These are phyloP conservation scores for Podosphaera xanthii DNA, from an alignment of 2,329 filamentous ascomycete species.

Conservation along the genomic window DNA sequence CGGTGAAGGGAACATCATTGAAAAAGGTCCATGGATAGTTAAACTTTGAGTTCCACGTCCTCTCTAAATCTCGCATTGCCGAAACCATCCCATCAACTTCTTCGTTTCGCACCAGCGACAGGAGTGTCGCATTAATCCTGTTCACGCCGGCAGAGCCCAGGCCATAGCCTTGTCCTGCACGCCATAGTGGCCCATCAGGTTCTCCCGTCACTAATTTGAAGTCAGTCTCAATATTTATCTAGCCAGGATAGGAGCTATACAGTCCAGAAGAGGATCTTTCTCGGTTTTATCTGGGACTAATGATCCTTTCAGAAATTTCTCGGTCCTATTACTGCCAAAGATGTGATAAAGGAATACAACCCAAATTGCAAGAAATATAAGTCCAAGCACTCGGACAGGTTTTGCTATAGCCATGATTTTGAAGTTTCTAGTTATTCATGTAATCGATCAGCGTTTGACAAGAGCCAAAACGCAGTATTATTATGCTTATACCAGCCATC, in stretches of 20 bases:
- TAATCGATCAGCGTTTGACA: too few relatives aligned
- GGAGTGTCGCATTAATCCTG: conserved; percentile 79
- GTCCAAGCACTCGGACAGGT: conserved; percentile 58
- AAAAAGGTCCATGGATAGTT: conserved; percentile 99
- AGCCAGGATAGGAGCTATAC: conserved; percentile 23
- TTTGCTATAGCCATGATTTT: conserved; percentile 59
- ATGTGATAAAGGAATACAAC: conserved; percentile 60
- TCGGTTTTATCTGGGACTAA: conserved; percentile 35
- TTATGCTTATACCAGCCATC: too few relatives aligned
- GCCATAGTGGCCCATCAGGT: conserved; percentile 52
- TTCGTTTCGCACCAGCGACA: conserved; percentile 79
- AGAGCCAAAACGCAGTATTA: too few relatives aligned
- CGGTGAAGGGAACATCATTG: conserved; percentile 82
- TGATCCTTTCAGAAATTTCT: conserved; percentile 20
- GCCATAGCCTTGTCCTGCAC: conserved; percentile 55
- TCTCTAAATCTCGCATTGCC: conserved; percentile 77
- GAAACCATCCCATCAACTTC: conserved; percentile 66
- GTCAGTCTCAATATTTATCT: background rate
- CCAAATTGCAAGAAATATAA: conserved; percentile 48
- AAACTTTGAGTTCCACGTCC: conserved; percentile 95
- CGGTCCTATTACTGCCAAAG: conserved; percentile 26
- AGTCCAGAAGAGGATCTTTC: conserved; percentile 67
- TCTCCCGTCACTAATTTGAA: conserved; percentile 48
- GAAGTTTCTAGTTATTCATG: background rate
- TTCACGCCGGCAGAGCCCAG: conserved; percentile 51